phyloP scores from a whole-genome alignment of 73 alveolate species.

The Effrenium voratum region DNA sequence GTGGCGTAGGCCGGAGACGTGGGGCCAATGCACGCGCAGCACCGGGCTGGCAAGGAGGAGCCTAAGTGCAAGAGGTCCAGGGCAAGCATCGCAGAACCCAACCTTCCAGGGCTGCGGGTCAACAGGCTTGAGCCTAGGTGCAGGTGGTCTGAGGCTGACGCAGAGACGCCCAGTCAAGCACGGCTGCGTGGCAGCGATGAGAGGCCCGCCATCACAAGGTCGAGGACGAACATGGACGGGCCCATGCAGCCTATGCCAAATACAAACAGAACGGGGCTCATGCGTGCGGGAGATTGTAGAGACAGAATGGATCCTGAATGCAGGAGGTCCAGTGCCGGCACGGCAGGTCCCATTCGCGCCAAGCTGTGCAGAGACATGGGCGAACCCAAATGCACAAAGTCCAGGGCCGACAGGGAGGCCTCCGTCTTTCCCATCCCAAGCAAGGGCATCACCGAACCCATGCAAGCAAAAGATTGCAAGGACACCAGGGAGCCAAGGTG shows the following conservation, averaged over 20 bases:
- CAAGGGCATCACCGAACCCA: background rate
- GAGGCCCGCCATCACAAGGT: background rate
- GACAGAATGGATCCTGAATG: background rate
- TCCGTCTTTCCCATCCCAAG: background rate
- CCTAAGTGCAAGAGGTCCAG: background rate
- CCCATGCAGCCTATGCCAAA: conserved; percentile 50
- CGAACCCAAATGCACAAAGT: background rate
- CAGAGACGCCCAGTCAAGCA: background rate
- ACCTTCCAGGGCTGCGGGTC: background rate
- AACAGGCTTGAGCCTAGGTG: background rate
- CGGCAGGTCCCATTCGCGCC: background rate
- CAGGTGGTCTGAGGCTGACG: background rate
- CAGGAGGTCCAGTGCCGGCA: background rate
- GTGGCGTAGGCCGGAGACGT: background rate
- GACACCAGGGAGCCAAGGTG: background rate
- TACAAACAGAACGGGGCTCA: background rate
- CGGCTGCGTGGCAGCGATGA: background rate
- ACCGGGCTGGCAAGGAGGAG: background rate
- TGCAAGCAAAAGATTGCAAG: background rate
- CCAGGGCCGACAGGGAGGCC: background rate
- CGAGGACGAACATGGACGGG: background rate
- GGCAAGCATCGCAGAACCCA: background rate
- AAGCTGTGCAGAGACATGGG: background rate
- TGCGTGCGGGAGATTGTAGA: background rate
- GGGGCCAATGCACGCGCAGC: conserved; percentile 2